phyloP scores from a whole-genome alignment of 306 rosid species.

The Argentina anserina region DNA sequence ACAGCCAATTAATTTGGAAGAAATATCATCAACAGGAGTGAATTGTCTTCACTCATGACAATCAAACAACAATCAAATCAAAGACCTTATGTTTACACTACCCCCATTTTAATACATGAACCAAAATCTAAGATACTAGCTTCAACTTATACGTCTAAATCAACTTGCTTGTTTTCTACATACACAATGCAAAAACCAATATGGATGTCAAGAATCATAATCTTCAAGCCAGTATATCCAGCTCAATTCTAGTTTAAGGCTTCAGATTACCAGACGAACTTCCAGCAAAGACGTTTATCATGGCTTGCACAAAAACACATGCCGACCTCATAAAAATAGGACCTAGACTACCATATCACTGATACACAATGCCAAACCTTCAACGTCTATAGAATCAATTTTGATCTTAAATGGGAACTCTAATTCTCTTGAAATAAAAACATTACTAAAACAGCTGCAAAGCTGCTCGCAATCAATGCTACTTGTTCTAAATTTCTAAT shows the following conservation, averaged over 20 bases:
- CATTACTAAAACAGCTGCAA: no score
- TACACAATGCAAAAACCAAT: not conserved
- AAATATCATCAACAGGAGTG: not conserved
- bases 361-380: not conserved
- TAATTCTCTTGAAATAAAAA: no score
- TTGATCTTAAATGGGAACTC: no score
- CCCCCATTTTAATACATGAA: not conserved
- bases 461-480: no score
- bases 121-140: not conserved
- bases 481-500: no score
- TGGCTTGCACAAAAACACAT: not conserved
- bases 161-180: not conserved
- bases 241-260: not conserved
- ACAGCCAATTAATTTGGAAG: not conserved
- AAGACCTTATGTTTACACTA: not conserved
- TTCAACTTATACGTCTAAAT: not conserved
- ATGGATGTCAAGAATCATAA: not conserved
- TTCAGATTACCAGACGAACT: not conserved
- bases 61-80: not conserved
- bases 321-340: not conserved
- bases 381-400: not conserved
- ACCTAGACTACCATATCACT: not conserved
- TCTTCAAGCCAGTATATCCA: not conserved
- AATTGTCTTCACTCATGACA: not conserved
- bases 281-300: not conserved